Base-by-base conservation (phyloP, 2,329 filamentous ascomycete species). In the Cadophora malorum region DNA sequence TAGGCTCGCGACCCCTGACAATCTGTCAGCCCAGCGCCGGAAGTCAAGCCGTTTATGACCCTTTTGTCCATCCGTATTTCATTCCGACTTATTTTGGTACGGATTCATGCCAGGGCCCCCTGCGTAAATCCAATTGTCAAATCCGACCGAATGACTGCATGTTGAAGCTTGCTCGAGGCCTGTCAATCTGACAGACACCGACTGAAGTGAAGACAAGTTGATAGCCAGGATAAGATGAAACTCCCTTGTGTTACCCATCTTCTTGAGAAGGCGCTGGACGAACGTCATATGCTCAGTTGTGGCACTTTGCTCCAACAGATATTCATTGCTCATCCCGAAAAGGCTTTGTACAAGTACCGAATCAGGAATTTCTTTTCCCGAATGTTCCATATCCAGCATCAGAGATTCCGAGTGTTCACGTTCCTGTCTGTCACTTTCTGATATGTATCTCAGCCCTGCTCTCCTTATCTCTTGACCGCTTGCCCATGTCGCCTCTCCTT, bases 401-500 rank as follows among this genome's bases (percentile, higher is more conserved):
- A 38, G 31, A 38, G 2, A 45, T 45, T 45, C 41, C 45, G 45
- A 49, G 45, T 8, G 35, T 58, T 35, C 55, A 45, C 14, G 14
- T 19, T 45, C 41, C 41, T 45, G 16, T 45, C 41, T 45, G 16
- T 45, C 31, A 23, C n/a, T 38, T 58, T 23, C 52, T 35, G 38
- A 25, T 59, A 21, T 41, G 3, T 59, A 8, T 28, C 21, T 55
- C 33, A 45, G 35, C 56, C 21, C 4, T 41, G n/a, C 35, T 45
- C n/a, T 58, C 35, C 56, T 59, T 59, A 59, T 59, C 56, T 59
- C 56, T 59, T 25, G 33, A 59, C 56, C 33, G 56, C 56, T 58
- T 35, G 28, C 19, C 19, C n/a, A 33, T 3, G 28, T 31, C 4
- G 14, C 21, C 16, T 55, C 52, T 55, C 52, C 25, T 55, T 33